A percentile compares a stretch with the other conserved stretches of the same genome.
Conservation (phyloP, 2,329 filamentous ascomycete genomes). For the Arthrobotrys sphaeroides region DNA sequence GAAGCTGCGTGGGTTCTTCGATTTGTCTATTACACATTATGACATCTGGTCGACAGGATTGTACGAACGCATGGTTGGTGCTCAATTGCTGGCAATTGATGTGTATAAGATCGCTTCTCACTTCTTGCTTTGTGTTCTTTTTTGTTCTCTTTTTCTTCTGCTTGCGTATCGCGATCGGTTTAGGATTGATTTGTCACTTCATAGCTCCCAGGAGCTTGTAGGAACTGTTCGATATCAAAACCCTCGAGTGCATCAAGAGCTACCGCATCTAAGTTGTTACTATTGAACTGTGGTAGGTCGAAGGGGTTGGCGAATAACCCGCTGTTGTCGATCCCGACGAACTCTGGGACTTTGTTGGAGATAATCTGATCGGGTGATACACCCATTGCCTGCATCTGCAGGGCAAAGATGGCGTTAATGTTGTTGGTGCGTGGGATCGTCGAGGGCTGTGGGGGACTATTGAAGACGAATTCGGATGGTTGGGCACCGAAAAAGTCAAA, state of each 20-base stretch:
- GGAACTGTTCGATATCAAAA: slow-evolving; percentile 41
- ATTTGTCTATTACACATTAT: slow-evolving; percentile 37
- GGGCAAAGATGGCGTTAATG: slow-evolving; percentile 26
- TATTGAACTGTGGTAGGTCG: neutral
- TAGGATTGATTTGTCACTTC: slow-evolving; percentile 19
- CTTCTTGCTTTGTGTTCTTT: neutral
- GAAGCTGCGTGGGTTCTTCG: slow-evolving; percentile 22
- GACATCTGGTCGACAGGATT: slow-evolving; percentile 11
- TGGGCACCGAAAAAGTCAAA: slow-evolving; percentile 38
- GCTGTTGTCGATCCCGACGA: slow-evolving; percentile 21
- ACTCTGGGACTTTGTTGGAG: slow-evolving; percentile 26
- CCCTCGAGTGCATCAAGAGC: slow-evolving; percentile 17
- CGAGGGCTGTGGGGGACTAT: slow-evolving; percentile 29
- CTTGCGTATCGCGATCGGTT: neutral
- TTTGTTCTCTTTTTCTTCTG: neutral
- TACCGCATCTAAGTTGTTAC: slow-evolving; percentile 26
- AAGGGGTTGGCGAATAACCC: slow-evolving; percentile 2
- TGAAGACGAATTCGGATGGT: slow-evolving; percentile 28
- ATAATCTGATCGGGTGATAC: slow-evolving; percentile 31
- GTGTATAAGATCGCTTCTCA: slow-evolving; percentile 2
- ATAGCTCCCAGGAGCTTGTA: slow-evolving; percentile 20
- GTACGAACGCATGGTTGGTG: neutral
- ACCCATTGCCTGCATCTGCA: slow-evolving; percentile 27
- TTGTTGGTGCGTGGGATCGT: slow-evolving; percentile 22
- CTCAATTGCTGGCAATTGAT: slow-evolving; percentile 6